A percentile compares a stretch with the other conserved stretches of the same genome.
phyloP scores from a whole-genome alignment of 352 stramenopile species.

The Peronospora belbahrii region DNA sequence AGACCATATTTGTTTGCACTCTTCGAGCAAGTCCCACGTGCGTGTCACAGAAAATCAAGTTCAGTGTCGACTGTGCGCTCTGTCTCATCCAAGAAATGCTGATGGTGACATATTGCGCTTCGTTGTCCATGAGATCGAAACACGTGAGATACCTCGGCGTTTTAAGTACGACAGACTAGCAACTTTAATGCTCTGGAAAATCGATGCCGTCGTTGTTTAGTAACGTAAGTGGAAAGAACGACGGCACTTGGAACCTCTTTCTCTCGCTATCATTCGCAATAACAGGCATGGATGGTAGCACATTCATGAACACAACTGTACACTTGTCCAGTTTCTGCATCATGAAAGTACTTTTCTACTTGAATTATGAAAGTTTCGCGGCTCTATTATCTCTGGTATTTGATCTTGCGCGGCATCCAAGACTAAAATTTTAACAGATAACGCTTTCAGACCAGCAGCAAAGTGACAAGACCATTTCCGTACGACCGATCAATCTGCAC shows the following conservation, averaged over 20 bases:
- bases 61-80: constrained; percentile 13
- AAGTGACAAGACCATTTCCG: constrained; percentile 57
- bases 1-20: constrained; percentile 32
- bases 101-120: constrained; percentile 21
- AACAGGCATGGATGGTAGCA: not conserved
- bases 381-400: not conserved
- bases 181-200: constrained; percentile 39
- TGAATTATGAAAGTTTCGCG: not conserved
- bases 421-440: not conserved
- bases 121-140: constrained; percentile 15
- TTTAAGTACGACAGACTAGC: constrained; percentile 41
- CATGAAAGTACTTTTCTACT: not conserved
- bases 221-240: not conserved
- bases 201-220: constrained; percentile 28
- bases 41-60: constrained; percentile 22
- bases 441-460: constrained; percentile 37
- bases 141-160: constrained; percentile 21
- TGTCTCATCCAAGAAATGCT: not conserved
- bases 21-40: constrained; percentile 13
- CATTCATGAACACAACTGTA: not conserved
- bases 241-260: not conserved
- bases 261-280: not conserved
- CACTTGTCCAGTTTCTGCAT: not conserved
- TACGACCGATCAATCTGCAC: constrained; percentile 67
- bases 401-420: too few species aligned